Conservation (phyloP, 805 yeast species). For the Torulaspora quercuum region DNA sequence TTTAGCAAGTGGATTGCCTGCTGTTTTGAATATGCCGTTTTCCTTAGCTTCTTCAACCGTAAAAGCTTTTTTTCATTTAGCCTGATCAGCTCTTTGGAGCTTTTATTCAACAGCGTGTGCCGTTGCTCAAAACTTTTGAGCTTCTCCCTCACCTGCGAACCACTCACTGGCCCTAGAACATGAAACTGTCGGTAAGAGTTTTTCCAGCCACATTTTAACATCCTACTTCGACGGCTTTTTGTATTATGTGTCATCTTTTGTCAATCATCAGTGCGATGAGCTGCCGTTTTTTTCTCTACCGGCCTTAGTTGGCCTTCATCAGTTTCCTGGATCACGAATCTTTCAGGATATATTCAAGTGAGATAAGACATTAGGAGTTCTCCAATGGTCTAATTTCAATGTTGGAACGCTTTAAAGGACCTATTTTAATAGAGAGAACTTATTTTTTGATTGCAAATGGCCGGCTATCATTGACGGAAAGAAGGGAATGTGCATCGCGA, state of each 20-base stretch:
- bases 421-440: conserved; percentile 21
- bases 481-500: conserved; percentile 14
- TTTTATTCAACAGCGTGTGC: conserved; percentile 17
- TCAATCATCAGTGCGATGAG: conserved; percentile 13
- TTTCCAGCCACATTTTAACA: conserved; percentile 4
- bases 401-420: conserved; percentile 14
- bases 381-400: conserved; percentile 3
- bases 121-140: conserved; percentile 18
- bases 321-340: no score
- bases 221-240: background rate
- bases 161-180: conserved; percentile 3
- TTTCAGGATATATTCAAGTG: conserved; percentile 2
- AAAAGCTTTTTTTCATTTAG: no score
- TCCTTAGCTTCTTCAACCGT: conserved; percentile 22
- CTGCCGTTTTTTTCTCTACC: no score
- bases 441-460: conserved; percentile 14
- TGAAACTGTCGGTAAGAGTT: conserved; percentile 8
- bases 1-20: conserved; percentile 29
- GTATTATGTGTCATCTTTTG: background rate
- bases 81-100: conserved; percentile 20
- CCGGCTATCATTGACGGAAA: conserved; percentile 10
- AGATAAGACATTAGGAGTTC: no score
- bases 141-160: conserved; percentile 24
- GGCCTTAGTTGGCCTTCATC: no score
- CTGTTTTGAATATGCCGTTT: conserved; percentile 30